Evolutionary conservation across 2,329 filamentous ascomycete species (phyloP).

Genomic region (Acephala macrosclerotiorum): DNA sequence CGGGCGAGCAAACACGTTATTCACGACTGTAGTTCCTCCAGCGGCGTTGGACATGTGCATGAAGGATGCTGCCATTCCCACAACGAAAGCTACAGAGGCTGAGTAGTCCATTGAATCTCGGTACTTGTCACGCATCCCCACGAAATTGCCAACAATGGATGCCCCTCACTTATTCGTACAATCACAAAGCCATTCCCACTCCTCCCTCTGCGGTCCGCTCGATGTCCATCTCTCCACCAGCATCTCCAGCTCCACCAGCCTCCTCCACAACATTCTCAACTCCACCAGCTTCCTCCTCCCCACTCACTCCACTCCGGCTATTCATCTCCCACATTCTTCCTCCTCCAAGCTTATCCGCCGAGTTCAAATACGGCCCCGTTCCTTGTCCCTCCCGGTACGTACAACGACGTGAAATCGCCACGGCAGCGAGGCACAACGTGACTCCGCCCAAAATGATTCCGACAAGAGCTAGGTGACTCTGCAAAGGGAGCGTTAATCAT

Average conservation of each 20-base stretch:
- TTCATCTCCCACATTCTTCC: background rate
- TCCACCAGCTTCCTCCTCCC: background rate
- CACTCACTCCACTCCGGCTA: background rate
- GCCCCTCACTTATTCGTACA: background rate
- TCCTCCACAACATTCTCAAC: background rate
- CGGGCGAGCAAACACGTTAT: background rate
- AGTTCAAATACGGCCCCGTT: background rate
- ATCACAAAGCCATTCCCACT: background rate
- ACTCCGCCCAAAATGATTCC: background rate
- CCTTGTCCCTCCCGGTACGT: background rate
- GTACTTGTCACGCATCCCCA: too few relatives aligned
- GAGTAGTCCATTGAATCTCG: too few relatives aligned
- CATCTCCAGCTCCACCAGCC: background rate
- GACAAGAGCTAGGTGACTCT: background rate
- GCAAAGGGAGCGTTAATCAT: background rate
- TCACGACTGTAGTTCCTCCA: slow-evolving; percentile 30
- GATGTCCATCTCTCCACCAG: too few relatives aligned
- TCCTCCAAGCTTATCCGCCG: background rate
- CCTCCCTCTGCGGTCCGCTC: background rate
- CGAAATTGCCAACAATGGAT: background rate
- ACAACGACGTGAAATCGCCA: background rate
- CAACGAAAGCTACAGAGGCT: too few relatives aligned
- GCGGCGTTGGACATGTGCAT: slow-evolving; percentile 9
- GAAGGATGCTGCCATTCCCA: background rate
- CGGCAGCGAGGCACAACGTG: background rate